Base-by-base conservation (phyloP, 331 rosid species). In the Cydonia oblonga region DNA sequence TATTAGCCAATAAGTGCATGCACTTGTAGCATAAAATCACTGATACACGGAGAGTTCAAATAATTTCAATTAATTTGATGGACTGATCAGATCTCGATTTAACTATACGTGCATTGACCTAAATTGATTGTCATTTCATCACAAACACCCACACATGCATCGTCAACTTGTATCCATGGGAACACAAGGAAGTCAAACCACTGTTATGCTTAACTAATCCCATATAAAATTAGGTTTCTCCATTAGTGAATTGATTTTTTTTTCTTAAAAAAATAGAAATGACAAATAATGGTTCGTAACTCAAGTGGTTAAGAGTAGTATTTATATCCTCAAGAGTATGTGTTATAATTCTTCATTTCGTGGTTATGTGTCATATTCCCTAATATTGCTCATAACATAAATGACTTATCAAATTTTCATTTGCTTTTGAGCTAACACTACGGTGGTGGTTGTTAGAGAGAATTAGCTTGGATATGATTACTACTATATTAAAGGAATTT, bases 111-210 rank as follows among this genome's bases (percentile, higher is more conserved):
- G 35, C 52, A 22, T 30, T 51, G 40, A 74, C 64, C 24, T 52
- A 33, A 33, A 33, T 33, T 33, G 38, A 33, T 33, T 33, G 38
- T 33, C 7, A 22, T 9, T 13, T 33, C 62, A 57, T 14, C 20
- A 60, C 20, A 38, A 11, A 33, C 66, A 25, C 28, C 16, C 7
- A 72, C 29, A 59, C 58, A 42, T 60, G 69, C 20, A 26, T 19
- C 5, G 9, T 69, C 64, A 53, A 69, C 28, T 75, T 4, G 19
- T 26, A 44, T 38, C 66, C 19, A 65, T 73, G 71, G 75, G 83
- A 79, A 79, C 83, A 30, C 74, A 12, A 59, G 58, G n/a, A 64
- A n/a, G 65, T 63, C 75, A 53, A 60, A 62, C 54, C 13, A 8
- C 66, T 74, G 70, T 52, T 60, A 25, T 53, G 60, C 79, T 68